These are phyloP conservation scores for Luffa acutangula DNA, from an alignment of 306 rosid genomes.

Conservation along the genomic window DNA sequence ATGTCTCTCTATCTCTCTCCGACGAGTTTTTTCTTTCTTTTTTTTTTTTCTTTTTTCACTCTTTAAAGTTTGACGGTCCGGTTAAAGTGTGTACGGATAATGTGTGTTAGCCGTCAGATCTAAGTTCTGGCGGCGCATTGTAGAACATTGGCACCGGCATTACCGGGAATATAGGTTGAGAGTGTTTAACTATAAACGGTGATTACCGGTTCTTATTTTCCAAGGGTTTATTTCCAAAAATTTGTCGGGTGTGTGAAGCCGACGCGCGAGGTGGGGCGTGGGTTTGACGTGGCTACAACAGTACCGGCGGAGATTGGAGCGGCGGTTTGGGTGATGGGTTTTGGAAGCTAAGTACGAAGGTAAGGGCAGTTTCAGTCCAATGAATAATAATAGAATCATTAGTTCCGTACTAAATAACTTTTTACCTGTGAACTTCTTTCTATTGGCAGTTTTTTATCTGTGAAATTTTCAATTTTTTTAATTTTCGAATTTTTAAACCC, in stretches of 20 bases:
- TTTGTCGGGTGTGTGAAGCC: background rate
- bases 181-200: background rate
- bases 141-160: background rate
- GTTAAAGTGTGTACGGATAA: background rate
- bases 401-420: background rate
- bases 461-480: no score
- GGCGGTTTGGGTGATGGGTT: background rate
- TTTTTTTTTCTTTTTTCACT: background rate
- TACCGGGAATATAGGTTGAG: constrained; percentile 7
- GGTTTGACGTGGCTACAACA: background rate
- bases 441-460: no score
- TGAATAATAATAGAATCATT: background rate
- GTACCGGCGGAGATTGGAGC: background rate
- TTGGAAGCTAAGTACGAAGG: background rate
- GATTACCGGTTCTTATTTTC: background rate
- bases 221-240: background rate
- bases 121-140: constrained; percentile 9
- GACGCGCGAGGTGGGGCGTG: constrained; percentile 9
- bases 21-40: background rate
- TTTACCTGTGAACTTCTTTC: background rate
- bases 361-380: background rate
- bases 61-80: background rate
- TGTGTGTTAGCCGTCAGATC: background rate
- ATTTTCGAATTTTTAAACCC: no score
- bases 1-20: background rate